Conservation (phyloP, 805 yeast genomes). For the Monosporozyma solicola region DNA sequence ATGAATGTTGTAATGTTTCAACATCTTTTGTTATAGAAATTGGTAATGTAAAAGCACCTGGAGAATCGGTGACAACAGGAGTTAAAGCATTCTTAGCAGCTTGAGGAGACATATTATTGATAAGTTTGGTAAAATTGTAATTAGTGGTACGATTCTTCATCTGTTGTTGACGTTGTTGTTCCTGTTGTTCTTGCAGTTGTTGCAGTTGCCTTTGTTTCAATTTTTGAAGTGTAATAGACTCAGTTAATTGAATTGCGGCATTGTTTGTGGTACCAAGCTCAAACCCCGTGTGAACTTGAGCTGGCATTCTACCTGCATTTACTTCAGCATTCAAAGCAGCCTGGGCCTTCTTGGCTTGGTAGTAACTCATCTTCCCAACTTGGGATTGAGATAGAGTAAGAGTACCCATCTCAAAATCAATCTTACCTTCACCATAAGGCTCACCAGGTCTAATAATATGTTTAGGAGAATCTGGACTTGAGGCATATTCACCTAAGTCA, state of each 20-base stretch:
- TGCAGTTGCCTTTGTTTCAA: constrained; percentile 20
- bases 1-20: constrained; percentile 30
- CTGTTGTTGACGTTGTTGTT: constrained; percentile 15
- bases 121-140: constrained; percentile 18
- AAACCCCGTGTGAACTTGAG: not conserved
- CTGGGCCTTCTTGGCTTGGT: not conserved
- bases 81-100: constrained; percentile 18
- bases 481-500: constrained; percentile 68
- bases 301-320: not conserved
- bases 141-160: constrained; percentile 14
- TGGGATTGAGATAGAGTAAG: constrained; percentile 8
- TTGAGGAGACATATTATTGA: constrained; percentile 22
- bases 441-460: constrained; percentile 38
- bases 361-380: not conserved
- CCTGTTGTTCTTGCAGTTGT: constrained; percentile 18
- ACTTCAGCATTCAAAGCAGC: not conserved
- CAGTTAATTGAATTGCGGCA: not conserved
- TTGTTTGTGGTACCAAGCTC: not conserved
- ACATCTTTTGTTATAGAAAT: constrained; percentile 30
- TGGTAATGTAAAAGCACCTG: constrained; percentile 25
- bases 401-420: constrained; percentile 28
- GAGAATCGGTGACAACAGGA: constrained; percentile 21
- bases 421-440: constrained; percentile 28
- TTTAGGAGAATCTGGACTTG: constrained; percentile 39
- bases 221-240: constrained; percentile 14